Base-by-base conservation (phyloP, 192 early-diverging fungal species). In the Coemansia reversa region DNA sequence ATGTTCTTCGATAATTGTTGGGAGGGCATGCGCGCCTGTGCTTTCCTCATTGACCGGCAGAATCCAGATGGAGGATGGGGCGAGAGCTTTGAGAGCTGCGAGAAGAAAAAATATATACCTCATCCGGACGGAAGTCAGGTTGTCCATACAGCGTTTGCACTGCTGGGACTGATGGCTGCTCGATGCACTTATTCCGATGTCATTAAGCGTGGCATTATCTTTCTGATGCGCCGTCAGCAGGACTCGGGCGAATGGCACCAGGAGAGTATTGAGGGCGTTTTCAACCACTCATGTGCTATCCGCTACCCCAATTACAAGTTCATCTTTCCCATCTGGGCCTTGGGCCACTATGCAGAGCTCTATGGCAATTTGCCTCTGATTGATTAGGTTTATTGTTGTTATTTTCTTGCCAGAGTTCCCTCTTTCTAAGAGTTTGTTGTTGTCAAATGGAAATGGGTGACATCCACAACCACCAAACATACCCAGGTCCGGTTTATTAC, bases 221-320 rank as follows among this genome's bases (percentile, higher is more conserved):
- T 96, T 48, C 82, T 98, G 60, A 92, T 94, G 91, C 74, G 74
- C 7, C 73, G 92, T 27, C 97, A 99, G 82, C 91, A 89, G 58
- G 75, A 86, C 11, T 94, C 92, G 63, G 97, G 97, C 42, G 90
- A 94, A 73, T 99, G 96, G 95, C 84, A 88, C 14, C 97, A 99
- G 74, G 97, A 99, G 70, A 89, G 85, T 24, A 95, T 98, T 62
- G 97, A 99, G 76, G 97, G 97, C 47, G 94, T 99, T 30, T 99
- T 99, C 75, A 99, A 97, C 85, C 89, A 93, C 70, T 90, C 87
- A 51, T 93, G 89, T 65, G 86, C 75, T 28, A 89, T 93, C 61
- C 86, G 89, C 27, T 97, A 97, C 72, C 92, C 92, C 25, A 97
- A 96, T 81, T 97, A 93, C 72, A 97, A 96, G 84, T 92, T 94